Conservation (phyloP, 441 rosid species). For the Gossypium aridum region DNA sequence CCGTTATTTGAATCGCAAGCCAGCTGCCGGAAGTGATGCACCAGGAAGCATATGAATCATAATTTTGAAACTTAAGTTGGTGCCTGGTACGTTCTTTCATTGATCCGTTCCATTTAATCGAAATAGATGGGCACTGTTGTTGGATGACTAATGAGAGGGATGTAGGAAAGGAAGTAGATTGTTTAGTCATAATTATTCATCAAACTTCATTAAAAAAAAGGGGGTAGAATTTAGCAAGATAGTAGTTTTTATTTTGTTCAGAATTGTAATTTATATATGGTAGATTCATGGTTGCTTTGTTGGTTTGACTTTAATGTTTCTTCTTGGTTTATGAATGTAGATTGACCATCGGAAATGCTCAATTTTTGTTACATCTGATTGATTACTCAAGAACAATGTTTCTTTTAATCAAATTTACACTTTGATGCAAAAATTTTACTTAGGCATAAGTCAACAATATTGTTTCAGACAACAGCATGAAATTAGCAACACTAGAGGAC, state of each 20-base stretch:
- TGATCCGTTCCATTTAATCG: slow-evolving; percentile 6
- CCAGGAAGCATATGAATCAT: slow-evolving; percentile 61
- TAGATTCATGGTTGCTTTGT: background rate
- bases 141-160: slow-evolving; percentile 7
- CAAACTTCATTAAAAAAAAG: background rate
- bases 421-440: background rate
- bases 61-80: background rate
- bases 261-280: background rate
- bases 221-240: background rate
- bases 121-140: slow-evolving; percentile 7
- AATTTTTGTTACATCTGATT: background rate
- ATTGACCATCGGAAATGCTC: background rate
- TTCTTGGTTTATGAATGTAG: background rate
- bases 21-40: slow-evolving; percentile 71
- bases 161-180: slow-evolving; percentile 21
- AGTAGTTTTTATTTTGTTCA: slow-evolving; percentile 8
- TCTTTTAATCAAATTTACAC: background rate
- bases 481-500: background rate
- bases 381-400: background rate
- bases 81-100: background rate
- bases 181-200: slow-evolving; percentile 17
- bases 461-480: background rate
- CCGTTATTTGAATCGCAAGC: slow-evolving; percentile 85
- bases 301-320: background rate
- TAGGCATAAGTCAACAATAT: background rate